Percentiles rank a stretch among this genome's conserved stretches.
These are phyloP conservation scores for Phyllosticta citrichinensis DNA, from an alignment of 2,329 filamentous ascomycete species.

Conservation along the genomic window DNA sequence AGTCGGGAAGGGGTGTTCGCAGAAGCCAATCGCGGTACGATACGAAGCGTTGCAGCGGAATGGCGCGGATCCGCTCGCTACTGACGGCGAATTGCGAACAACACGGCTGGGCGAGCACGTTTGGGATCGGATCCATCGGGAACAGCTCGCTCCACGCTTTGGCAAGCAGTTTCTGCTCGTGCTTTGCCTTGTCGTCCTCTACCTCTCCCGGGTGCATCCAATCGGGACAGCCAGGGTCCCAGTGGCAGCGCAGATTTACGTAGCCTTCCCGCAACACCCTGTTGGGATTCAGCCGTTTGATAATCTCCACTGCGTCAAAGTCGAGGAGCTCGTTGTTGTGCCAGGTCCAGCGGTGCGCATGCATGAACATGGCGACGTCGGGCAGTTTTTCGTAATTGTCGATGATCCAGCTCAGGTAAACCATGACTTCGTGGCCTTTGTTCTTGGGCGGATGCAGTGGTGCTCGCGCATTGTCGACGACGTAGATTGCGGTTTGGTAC, in stretches of 20 bases:
- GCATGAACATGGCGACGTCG: constrained; percentile 51
- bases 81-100: constrained; percentile 56
- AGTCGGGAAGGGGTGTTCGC: constrained; percentile 45
- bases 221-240: constrained; percentile 45
- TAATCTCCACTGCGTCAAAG: constrained; percentile 35
- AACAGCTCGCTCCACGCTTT: constrained; percentile 39
- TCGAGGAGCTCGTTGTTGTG: constrained; percentile 46
- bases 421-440: constrained; percentile 54
- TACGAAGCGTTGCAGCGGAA: constrained; percentile 44
- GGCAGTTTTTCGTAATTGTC: constrained; percentile 51
- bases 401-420: constrained; percentile 52
- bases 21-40: constrained; percentile 53
- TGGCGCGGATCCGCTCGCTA: constrained; percentile 44
- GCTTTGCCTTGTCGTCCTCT: constrained; percentile 27
- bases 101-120: constrained; percentile 49
- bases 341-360: constrained; percentile 49
- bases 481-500: constrained; percentile 39
- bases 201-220: constrained; percentile 43
- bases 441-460: constrained; percentile 42
- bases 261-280: constrained; percentile 42
- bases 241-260: constrained; percentile 46
- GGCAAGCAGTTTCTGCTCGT: constrained; percentile 35
- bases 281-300: constrained; percentile 35
- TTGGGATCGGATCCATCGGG: constrained; percentile 36
- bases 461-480: constrained; percentile 41